These are phyloP conservation scores for Entomortierella parvispora DNA, from an alignment of 192 early-diverging fungal species.

Conservation along the genomic window DNA sequence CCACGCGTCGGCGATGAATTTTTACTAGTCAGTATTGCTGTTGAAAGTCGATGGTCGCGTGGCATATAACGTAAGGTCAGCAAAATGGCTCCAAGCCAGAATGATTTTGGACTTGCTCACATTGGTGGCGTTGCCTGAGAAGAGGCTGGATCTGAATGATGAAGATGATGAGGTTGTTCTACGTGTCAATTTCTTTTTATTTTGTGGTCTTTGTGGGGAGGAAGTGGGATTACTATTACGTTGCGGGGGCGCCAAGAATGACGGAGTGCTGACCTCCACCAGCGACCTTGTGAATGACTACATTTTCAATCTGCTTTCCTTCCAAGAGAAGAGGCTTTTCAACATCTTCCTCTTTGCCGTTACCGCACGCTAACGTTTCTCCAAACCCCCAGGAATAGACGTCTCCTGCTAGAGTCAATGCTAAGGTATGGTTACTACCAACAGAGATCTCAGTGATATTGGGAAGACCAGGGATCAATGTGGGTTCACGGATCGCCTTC, in stretches of 20 bases:
- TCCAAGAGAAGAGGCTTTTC: slow-evolving; percentile 58
- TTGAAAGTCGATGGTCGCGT: no score
- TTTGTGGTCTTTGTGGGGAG: no score
- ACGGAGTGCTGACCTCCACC: slow-evolving; percentile 88
- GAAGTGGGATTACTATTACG: no score
- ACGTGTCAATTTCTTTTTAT: no score
- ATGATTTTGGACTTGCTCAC: no score
- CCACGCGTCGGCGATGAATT: no score
- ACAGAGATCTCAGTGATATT: slow-evolving; percentile 62
- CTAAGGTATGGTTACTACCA: slow-evolving; percentile 71
- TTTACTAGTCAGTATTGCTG: no score
- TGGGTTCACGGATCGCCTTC: slow-evolving; percentile 70
- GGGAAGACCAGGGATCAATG: slow-evolving; percentile 54
- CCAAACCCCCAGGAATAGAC: slow-evolving; percentile 91
- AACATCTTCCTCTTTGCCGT: background rate
- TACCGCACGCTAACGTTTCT: background rate
- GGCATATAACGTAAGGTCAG: no score
- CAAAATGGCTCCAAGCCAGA: no score
- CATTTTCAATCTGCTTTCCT: slow-evolving; percentile 77
- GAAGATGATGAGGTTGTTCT: no score
- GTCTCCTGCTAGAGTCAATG: slow-evolving; percentile 63
- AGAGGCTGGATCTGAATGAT: no score
- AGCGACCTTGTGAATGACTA: slow-evolving; percentile 65
- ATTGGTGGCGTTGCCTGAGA: no score
- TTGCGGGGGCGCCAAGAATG: slow-evolving; percentile 51